Evolutionary conservation across 2,329 filamentous ascomycete genomes (phyloP), one percentile per base, ranked within the genome.

Genomic region (Exophiala calicioides): DNA sequence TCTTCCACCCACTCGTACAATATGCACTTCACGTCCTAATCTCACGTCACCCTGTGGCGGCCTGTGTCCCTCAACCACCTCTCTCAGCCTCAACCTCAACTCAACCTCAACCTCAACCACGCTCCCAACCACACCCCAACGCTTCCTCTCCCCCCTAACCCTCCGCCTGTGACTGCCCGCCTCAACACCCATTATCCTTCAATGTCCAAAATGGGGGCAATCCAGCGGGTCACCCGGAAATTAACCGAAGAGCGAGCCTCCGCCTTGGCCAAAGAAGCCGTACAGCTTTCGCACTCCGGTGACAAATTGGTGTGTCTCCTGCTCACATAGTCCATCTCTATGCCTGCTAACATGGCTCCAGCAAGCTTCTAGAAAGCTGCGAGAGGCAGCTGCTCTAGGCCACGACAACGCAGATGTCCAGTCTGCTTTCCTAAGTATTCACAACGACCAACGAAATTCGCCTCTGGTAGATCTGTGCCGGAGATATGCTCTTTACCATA

Each of bases 321-420:
- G 10, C 4, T 8, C 10, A 26, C 18, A 9, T 16, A 9, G 10
- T 13, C 27, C 21, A 5, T 29, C 4, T 15, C 34, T 12, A 29
- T 38, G 15, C 23, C 13, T n/a, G n/a, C 21, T 27, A 21, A 55
- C 52, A 47, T 38, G 32, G 48, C 29, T 46, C 18, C 50, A 75
- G 72, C 67, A 70, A 46, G 72, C 71, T 27, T 71, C 70, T 31
- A 62, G 70, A 53, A 73, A 72, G 55, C 64, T 76, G 44, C 68
- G 71, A 60, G 71, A 75, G 64, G 73, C 73, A n/a, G 65, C 72
- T 35, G 66, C 69, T 20, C 61, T 76, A 23, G 71, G 69, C 18
- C 68, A 71, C 26, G 66, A 73, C 20, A 68, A 72, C 47, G 55
- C 64, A 9, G 62, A 70, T 34, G 71, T 76, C 43, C 71, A 70